Base-by-base conservation (phyloP, 2,329 filamentous ascomycete species). In the Ascochyta koolunga region DNA sequence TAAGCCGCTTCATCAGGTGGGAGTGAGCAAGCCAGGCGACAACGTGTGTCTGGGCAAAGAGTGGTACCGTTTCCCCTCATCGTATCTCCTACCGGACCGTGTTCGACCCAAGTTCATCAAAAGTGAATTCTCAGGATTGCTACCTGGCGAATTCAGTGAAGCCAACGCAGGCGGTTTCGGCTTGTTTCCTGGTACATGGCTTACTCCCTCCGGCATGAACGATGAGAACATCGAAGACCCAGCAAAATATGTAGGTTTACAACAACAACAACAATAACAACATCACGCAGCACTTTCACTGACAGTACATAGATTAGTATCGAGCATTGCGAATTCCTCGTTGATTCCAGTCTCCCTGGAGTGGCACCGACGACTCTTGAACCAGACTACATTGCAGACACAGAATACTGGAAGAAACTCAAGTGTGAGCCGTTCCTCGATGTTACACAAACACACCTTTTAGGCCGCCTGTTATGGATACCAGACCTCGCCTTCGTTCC, bases 51-150 rank as follows among this genome's bases (percentile, higher is more conserved):
- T 96, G 33, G 92, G 91, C 24, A 99, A 98, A 72, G 95, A 99
- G 72, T 99, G 95, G 95, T 97, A 99, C 74, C 90, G 95, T 31
- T 98, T 97, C 71, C 93, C 95, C 1, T 93, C 90, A 0, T 96
- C 93, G 0, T 98, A 92, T 78, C 92, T 95, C 71, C 80, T 99
- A 3, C 93, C 95, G 0, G 80, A 87, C n/a, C 84, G 86, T 43
- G 90, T 95, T 79, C 88, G 85, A 60, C 89, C 90, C 65, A 96
- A 95, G 65, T 99, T 97, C 68, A 80, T 99, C 64, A 90, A 89
- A 61, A 96, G 91, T 64, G 91, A 95, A 61, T 99, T 99, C 74
- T 83, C 84, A 8, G 95, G 95, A 2, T 80, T 99, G 16, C 79
- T 99, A 4, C 95, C 95, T 0, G 95, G 95, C 1, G 90, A 96